Percentiles rank a stretch among this genome's conserved stretches.
Conservation (phyloP, 345 rosid species). For the Arabidopsis arenosa region DNA sequence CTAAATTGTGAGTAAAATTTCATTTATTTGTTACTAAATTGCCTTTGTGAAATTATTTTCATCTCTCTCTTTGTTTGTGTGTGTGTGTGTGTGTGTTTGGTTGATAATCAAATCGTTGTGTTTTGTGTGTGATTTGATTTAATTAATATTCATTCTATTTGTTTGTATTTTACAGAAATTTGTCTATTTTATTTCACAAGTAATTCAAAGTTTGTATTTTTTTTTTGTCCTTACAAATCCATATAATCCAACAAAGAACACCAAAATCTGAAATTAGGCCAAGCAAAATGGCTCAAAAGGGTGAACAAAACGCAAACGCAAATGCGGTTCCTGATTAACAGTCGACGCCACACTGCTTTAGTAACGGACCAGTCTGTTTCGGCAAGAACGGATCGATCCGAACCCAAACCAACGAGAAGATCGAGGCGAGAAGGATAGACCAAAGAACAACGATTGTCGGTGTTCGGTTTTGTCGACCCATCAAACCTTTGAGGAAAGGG, state of each 20-base stretch:
- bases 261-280: conserved; percentile 11
- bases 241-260: neutral
- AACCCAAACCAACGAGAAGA: conserved; percentile 93
- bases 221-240: conserved; percentile 16
- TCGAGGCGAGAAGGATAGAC: conserved; percentile 88
- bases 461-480: conserved; percentile 93
- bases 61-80: conserved; percentile 5
- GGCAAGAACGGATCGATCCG: conserved; percentile 96
- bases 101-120: neutral
- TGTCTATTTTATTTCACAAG: neutral
- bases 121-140: conserved; percentile 7
- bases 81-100: neutral
- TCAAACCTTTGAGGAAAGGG: conserved; percentile 94
- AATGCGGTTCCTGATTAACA: conserved; percentile 49
- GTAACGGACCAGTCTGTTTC: conserved; percentile 82
- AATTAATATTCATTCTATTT: conserved; percentile 22
- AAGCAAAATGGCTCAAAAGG: neutral
- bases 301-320: conserved; percentile 29
- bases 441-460: conserved; percentile 94
- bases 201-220: conserved; percentile 1
- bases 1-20: conserved; percentile 13
- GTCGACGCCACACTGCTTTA: conserved; percentile 94
- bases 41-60: conserved; percentile 21
- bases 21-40: conserved; percentile 19
- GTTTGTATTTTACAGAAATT: conserved; percentile 21